phyloP scores from a whole-genome alignment of 371 early-diverging fungal genomes.

The Rhizomucor pusillus region DNA sequence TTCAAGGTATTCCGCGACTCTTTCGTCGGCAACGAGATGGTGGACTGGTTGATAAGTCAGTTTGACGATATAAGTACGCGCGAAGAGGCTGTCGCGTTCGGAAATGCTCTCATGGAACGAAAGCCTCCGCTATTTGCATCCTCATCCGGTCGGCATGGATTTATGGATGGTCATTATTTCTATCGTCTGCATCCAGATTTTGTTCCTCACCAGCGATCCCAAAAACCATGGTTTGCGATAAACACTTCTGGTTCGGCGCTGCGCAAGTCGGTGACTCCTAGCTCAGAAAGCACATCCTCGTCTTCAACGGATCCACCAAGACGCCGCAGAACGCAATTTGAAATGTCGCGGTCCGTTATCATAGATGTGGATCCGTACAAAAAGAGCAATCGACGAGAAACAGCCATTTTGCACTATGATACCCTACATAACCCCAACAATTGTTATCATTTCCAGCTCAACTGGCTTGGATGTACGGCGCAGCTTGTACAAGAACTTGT shows the following conservation, averaged over 20 bases:
- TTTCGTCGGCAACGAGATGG: slow-evolving; percentile 85
- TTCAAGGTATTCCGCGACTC: slow-evolving; percentile 70
- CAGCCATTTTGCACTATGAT: slow-evolving; percentile 88
- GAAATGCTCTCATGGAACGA: slow-evolving; percentile 72
- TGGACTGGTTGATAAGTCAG: slow-evolving; percentile 86
- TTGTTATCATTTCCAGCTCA: slow-evolving; percentile 91
- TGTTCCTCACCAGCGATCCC: slow-evolving; percentile 31
- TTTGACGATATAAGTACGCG: slow-evolving; percentile 80
- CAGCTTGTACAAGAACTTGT: slow-evolving; percentile 87
- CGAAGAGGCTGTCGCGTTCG: slow-evolving; percentile 82
- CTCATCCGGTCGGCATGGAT: slow-evolving; percentile 66
- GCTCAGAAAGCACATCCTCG: slow-evolving; percentile 7
- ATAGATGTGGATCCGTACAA: slow-evolving; percentile 81
- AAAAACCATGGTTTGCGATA: slow-evolving; percentile 21
- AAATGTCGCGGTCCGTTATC: slow-evolving; percentile 61
- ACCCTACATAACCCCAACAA: slow-evolving; percentile 82
- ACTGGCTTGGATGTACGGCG: slow-evolving; percentile 95
- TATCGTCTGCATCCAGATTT: slow-evolving; percentile 75
- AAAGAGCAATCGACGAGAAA: slow-evolving; percentile 76
- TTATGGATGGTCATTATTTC: slow-evolving; percentile 93
- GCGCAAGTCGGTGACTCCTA: neutral
- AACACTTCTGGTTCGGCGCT: slow-evolving; percentile 5
- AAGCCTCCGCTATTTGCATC: slow-evolving; percentile 76
- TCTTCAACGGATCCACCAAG: slow-evolving; percentile 4
- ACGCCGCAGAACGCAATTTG: slow-evolving; percentile 16